A percentile compares a stretch with the other conserved stretches of the same genome.
Conservation (phyloP, 495 filamentous ascomycete genomes). For the Beverwykella pulmonaria region DNA sequence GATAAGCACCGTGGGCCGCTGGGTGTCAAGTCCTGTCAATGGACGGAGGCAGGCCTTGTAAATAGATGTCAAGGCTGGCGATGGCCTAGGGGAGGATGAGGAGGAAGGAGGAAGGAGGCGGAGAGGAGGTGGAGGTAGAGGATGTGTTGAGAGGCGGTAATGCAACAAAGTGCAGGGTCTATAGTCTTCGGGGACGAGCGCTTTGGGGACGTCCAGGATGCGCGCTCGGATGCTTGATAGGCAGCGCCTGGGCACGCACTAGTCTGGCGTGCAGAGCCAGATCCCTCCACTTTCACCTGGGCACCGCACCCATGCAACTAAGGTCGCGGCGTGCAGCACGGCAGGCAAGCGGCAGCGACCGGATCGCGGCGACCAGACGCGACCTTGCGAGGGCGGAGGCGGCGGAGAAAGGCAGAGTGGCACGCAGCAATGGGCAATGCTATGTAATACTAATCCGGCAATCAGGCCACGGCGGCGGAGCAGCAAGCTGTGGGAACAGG, state of each 20-base stretch:
- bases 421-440: neutral
- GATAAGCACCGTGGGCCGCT: conserved; percentile 23
- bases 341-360: conserved; percentile 16
- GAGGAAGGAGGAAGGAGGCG: conserved; percentile 15
- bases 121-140: conserved; percentile 20
- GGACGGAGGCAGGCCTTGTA: conserved; percentile 18
- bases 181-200: conserved; percentile 26
- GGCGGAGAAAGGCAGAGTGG: neutral
- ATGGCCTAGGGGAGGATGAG: conserved; percentile 23
- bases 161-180: conserved; percentile 26
- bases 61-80: conserved; percentile 32
- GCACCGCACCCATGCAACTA: conserved; percentile 8
- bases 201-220: conserved; percentile 23
- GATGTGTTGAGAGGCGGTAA: conserved; percentile 30
- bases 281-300: conserved; percentile 25
- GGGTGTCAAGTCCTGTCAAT: conserved; percentile 7
- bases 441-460: neutral
- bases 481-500: neutral
- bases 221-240: neutral
- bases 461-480: neutral
- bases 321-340: conserved; percentile 13
- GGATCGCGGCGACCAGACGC: neutral
- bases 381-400: neutral
- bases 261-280: conserved; percentile 18
- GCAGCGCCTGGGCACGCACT: conserved; percentile 17